Evolutionary conservation across 768 basidiomycete species (phyloP).

Genomic region (Wakefieldia striispora): DNA sequence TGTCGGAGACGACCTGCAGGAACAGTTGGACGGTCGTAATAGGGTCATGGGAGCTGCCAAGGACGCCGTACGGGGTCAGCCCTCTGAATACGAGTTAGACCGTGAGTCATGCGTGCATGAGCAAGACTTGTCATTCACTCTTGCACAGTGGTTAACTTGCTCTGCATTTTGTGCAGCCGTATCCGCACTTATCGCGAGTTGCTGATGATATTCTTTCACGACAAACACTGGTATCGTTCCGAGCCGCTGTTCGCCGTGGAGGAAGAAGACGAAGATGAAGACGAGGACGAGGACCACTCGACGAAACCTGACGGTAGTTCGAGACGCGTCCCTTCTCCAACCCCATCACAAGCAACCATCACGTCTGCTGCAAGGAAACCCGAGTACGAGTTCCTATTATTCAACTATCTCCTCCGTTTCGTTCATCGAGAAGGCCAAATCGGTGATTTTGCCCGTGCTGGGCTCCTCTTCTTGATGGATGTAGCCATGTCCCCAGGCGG

Average conservation of each 20-base stretch:
- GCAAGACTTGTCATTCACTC: slow-evolving; percentile 4
- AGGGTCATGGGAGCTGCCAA: slow-evolving; percentile 84
- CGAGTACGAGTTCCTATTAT: slow-evolving; percentile 93
- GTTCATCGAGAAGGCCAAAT: slow-evolving; percentile 92
- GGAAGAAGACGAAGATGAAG: slow-evolving; percentile 68
- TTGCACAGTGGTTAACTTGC: slow-evolving; percentile 76
- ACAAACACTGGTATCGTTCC: slow-evolving; percentile 83
- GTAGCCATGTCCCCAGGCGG: slow-evolving; percentile 88
- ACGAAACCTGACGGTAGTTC: slow-evolving; percentile 7
- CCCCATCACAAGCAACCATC: slow-evolving; percentile 58
- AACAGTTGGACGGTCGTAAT: slow-evolving; percentile 76
- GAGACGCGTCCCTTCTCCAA: slow-evolving; percentile 49
- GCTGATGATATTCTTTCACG: slow-evolving; percentile 96
- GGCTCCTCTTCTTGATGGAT: slow-evolving; percentile 91
- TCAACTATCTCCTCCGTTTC: slow-evolving; percentile 93
- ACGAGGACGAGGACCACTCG: slow-evolving; percentile 36
- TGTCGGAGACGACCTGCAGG: slow-evolving; percentile 89
- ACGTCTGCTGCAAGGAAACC: slow-evolving; percentile 61
- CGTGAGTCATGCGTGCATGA: slow-evolving; percentile 45
- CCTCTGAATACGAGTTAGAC: slow-evolving; percentile 90
- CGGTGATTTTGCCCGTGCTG: slow-evolving; percentile 90
- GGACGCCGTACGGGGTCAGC: slow-evolving; percentile 59
- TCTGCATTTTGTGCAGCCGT: slow-evolving; percentile 89
- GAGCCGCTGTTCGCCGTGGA: slow-evolving; percentile 74
- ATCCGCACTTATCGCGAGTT: slow-evolving; percentile 87